Conservation (phyloP, 805 yeast genomes). For the Saccharomycopsis schoenii region DNA sequence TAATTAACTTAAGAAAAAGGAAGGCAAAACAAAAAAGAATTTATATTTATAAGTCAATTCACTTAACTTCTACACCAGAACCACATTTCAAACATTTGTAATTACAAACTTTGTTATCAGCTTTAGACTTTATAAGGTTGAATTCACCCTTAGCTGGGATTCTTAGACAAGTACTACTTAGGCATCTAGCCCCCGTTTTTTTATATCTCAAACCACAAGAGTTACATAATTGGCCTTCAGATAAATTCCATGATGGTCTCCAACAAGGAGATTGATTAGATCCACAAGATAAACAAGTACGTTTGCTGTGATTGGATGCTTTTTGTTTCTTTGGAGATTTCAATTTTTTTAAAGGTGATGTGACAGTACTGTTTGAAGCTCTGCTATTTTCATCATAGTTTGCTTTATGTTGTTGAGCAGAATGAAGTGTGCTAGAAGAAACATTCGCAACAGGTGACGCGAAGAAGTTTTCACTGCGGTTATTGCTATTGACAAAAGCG, state of each 20-base stretch:
- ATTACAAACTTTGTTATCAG: conserved; percentile 32
- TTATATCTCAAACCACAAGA: conserved; percentile 93
- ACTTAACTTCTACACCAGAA: conserved; percentile 40
- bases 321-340: conserved; percentile 29
- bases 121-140: conserved; percentile 74
- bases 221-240: conserved; percentile 92
- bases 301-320: conserved; percentile 22
- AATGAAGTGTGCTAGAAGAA: not conserved
- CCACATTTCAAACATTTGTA: conserved; percentile 53
- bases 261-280: conserved; percentile 92
- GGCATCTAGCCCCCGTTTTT: conserved; percentile 87
- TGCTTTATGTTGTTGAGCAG: not conserved
- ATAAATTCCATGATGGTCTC: conserved; percentile 93
- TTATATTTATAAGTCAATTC: not conserved
- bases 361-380: conserved; percentile 12
- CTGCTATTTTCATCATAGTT: not conserved
- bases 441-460: conserved; percentile 2
- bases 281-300: conserved; percentile 84
- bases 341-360: not conserved
- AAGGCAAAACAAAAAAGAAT: not conserved
- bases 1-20: not conserved
- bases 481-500: not conserved
- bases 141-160: conserved; percentile 97
- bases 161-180: conserved; percentile 62
- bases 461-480: conserved; percentile 12